A percentile compares a stretch with the other conserved stretches of the same genome.
Evolutionary conservation across 768 basidiomycete genomes (phyloP).

Genomic region (Porphyrellus cyaneotinctus): DNA sequence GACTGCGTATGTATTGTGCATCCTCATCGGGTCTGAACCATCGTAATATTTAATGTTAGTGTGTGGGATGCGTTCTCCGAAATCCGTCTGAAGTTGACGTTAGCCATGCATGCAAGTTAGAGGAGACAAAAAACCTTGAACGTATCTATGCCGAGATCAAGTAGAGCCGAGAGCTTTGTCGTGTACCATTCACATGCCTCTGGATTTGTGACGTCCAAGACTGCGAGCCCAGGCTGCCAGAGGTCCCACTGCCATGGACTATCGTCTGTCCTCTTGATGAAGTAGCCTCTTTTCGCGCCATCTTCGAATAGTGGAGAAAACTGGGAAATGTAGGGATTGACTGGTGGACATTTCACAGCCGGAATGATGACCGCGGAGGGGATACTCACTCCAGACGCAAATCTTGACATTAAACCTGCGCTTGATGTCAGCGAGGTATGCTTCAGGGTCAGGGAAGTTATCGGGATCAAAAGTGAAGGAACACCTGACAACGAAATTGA

Average conservation of each 20-base stretch:
- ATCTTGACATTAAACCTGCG: slow-evolving; percentile 62
- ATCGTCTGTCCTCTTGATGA: slow-evolving; percentile 66
- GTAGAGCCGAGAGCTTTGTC: slow-evolving; percentile 37
- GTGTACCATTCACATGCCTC: slow-evolving; percentile 46
- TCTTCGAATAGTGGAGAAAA: slow-evolving; percentile 66
- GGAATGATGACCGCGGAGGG: not conserved
- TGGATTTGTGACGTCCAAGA: slow-evolving; percentile 64
- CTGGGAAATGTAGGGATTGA: slow-evolving; percentile 75
- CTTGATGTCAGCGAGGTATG: slow-evolving; percentile 59
- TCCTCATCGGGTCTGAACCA: slow-evolving; percentile 61
- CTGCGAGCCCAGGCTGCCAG: slow-evolving; percentile 61
- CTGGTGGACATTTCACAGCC: slow-evolving; percentile 29
- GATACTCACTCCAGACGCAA: slow-evolving; percentile 61
- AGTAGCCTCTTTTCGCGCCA: slow-evolving; percentile 61
- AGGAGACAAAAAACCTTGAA: slow-evolving; percentile 42
- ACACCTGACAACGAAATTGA: slow-evolving; percentile 43
- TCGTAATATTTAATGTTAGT: slow-evolving; percentile 58
- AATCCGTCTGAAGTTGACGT: slow-evolving; percentile 52
- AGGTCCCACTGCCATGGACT: slow-evolving; percentile 68
- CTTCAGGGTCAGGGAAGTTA: slow-evolving; percentile 68
- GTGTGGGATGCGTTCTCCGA: slow-evolving; percentile 75
- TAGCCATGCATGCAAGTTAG: not conserved
- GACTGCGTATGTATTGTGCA: slow-evolving; percentile 71
- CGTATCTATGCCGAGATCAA: slow-evolving; percentile 46
- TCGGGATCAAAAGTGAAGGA: slow-evolving; percentile 76